phyloP scores from a whole-genome alignment of 768 basidiomycete genomes.

The Rhizopogon sp. region DNA sequence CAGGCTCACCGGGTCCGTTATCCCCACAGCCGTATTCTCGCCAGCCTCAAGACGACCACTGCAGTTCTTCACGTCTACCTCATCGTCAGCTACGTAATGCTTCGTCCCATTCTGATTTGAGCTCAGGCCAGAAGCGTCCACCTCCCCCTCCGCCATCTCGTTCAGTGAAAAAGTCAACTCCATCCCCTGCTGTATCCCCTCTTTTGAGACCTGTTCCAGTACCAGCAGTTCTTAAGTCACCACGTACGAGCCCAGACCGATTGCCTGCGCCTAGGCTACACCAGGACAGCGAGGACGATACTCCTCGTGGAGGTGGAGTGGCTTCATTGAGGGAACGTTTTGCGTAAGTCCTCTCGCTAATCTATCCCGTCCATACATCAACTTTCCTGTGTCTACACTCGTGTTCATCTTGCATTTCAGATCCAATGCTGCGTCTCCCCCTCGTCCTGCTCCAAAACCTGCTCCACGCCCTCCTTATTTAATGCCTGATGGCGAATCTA shows the following conservation, averaged over 20 bases:
- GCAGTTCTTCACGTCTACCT: slow-evolving; percentile 4
- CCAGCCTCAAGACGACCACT: not conserved
- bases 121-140: slow-evolving; percentile 37
- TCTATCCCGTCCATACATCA: not conserved
- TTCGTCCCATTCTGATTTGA: slow-evolving; percentile 53
- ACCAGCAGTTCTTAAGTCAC: slow-evolving; percentile 23
- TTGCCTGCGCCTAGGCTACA: slow-evolving; percentile 4
- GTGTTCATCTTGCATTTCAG: slow-evolving; percentile 6
- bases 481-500: slow-evolving; percentile 17
- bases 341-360: not conserved
- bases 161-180: slow-evolving; percentile 27
- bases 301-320: not conserved
- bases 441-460: slow-evolving; percentile 14
- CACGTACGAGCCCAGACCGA: slow-evolving; percentile 16
- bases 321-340: slow-evolving; percentile 1
- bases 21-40: not conserved
- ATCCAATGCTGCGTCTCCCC: slow-evolving; percentile 5
- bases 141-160: slow-evolving; percentile 57
- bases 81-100: slow-evolving; percentile 37
- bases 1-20: not conserved
- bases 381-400: not conserved
- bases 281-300: slow-evolving; percentile 13
- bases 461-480: slow-evolving; percentile 10
- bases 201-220: slow-evolving; percentile 47
- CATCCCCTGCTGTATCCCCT: slow-evolving; percentile 41